A percentile compares a stretch with the other conserved stretches of the same genome.
Conservation (phyloP, 495 filamentous ascomycete genomes). For the Neurospora tetrasperma region DNA sequence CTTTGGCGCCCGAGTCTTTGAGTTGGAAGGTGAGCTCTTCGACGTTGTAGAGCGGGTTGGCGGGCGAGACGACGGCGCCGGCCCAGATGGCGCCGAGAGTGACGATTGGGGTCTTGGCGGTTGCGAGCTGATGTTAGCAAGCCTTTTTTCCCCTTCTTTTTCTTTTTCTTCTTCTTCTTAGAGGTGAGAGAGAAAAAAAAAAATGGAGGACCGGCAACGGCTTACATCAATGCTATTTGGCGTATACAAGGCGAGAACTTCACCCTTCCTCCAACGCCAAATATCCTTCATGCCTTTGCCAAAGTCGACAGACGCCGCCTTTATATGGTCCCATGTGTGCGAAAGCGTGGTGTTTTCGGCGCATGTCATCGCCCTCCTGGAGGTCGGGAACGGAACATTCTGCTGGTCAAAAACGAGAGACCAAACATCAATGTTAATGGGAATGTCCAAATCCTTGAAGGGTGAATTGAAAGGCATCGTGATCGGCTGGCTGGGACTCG, state of each 20-base stretch:
- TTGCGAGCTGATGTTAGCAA: background rate
- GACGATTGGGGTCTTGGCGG: constrained; percentile 50
- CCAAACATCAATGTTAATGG: constrained; percentile 56
- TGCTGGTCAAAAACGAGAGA: constrained; percentile 51
- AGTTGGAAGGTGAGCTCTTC: constrained; percentile 86
- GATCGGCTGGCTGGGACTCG: background rate
- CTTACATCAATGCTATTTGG: constrained; percentile 54
- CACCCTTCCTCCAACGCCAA: constrained; percentile 74
- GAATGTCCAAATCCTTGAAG: constrained; percentile 50
- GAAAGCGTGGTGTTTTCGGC: constrained; percentile 53
- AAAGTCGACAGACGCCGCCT: constrained; percentile 57
- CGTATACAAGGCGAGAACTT: constrained; percentile 58
- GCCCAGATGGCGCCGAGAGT: constrained; percentile 79
- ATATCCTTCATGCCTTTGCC: constrained; percentile 62
- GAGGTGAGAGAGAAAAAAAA: no score
- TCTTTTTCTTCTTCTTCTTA: background rate
- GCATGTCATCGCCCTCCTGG: constrained; percentile 65
- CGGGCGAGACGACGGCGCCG: constrained; percentile 69
- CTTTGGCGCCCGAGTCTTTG: constrained; percentile 68
- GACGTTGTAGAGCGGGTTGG: constrained; percentile 78
- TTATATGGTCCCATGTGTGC: constrained; percentile 65
- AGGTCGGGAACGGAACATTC: constrained; percentile 8
- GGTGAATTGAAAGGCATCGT: constrained; percentile 47
- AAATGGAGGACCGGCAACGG: background rate
- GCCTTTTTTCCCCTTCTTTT: background rate